Evolutionary conservation across 2,329 filamentous ascomycete species (phyloP).

Genomic region (Clonostachys byssicola): DNA sequence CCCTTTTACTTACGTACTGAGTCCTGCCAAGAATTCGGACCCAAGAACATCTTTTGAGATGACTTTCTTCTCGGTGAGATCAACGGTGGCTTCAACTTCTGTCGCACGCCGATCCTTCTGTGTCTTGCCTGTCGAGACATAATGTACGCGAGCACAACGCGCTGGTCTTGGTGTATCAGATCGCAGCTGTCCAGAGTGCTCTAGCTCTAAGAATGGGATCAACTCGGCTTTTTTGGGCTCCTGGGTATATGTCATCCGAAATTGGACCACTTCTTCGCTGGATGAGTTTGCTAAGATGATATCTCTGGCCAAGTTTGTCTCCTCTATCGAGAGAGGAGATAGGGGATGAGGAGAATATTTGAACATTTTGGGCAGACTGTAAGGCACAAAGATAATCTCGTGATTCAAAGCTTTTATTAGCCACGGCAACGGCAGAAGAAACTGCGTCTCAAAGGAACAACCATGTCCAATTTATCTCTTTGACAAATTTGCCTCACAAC

Average conservation of each 20-base stretch:
- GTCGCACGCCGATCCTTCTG: background rate
- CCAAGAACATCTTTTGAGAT: conserved; percentile 17
- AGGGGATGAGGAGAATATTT: conserved; percentile 20
- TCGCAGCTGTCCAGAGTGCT: conserved; percentile 28
- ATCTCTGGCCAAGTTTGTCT: conserved; percentile 25
- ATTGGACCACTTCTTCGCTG: conserved; percentile 25
- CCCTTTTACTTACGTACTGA: conserved; percentile 16
- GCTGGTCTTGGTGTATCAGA: conserved; percentile 15
- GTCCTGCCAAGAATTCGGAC: conserved; percentile 17
- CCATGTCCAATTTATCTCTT: no score
- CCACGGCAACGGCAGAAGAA: no score
- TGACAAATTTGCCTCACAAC: no score
- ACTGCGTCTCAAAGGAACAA: no score
- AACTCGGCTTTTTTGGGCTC: conserved; percentile 46
- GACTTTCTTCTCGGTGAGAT: conserved; percentile 17
- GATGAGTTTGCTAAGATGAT: conserved; percentile 20
- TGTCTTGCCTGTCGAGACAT: conserved; percentile 13
- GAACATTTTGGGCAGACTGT: background rate
- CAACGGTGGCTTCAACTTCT: conserved; percentile 21
- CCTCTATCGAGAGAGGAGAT: conserved; percentile 16
- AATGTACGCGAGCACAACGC: conserved; percentile 36
- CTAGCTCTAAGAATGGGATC: conserved; percentile 35
- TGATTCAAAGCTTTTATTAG: no score
- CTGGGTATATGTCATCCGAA: conserved; percentile 43
- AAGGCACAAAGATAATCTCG: no score